Evolutionary conservation across 1,284 basidiomycete species (phyloP), one percentile per base, ranked within the genome.

Genomic region (Boletus albobrunnescens): DNA sequence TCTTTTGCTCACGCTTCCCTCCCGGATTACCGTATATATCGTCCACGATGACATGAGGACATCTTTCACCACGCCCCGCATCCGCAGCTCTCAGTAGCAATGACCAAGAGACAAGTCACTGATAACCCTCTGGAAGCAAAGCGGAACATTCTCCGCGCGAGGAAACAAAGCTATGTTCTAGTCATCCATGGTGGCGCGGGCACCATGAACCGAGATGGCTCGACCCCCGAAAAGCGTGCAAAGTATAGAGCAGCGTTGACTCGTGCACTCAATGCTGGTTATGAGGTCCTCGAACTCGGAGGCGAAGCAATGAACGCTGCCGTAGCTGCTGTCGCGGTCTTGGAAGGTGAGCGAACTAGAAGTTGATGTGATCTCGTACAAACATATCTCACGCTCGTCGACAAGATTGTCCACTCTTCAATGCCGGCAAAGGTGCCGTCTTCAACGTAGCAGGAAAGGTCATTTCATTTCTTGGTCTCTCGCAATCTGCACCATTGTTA

Each of bases 301-400:
- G 86, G 87, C 1, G 84, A 88, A 57, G 88, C 89, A 4, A 81
- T 92, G 73, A 87, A 91, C 59, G 88, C 89, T n/a, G 80, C 76
- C 3, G 82, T 85, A 3, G 82, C 85, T 7, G 87, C 89, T 0
- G 89, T 90, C 6, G 71, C 76, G 0, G 67, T 73, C 9, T 72
- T 92, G 74, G 89, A 91, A 76, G 82, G 87, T 82, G 24, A 42
- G 54, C n/a, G n/a, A n/a, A 14, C 24, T 26, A 4, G 24, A 12
- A 12, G 26, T 27, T 27, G 11, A 27, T 26, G 24, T 19, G 17
- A 17, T 6, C 9, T 33, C 16, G 16, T 17, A 17, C 1, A 10
- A 4, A 3, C 12, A 6, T 41, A 26, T 38, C 30, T 41, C 22
- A 40, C 22, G 1, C 5, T 30, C 9, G 24, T 40, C 26, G 41